Conservation (phyloP, 371 early-diverging fungal species). For the Actinomortierella wolfii region DNA sequence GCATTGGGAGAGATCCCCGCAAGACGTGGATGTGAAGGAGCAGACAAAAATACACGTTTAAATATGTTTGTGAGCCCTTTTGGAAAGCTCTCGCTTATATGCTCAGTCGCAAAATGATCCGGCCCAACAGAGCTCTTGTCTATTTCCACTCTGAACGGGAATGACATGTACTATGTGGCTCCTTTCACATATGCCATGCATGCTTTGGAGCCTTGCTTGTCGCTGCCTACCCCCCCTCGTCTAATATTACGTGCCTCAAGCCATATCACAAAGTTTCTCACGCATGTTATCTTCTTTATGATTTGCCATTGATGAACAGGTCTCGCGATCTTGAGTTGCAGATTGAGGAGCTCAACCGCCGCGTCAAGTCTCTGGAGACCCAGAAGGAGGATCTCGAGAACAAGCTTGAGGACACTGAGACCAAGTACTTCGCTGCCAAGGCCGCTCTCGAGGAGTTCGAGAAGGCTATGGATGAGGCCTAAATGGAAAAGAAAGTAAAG, state of each 20-base stretch:
- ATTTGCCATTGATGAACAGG: too few relatives aligned
- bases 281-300: neutral
- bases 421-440: constrained; percentile 16
- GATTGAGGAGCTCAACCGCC: constrained; percentile 38
- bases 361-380: constrained; percentile 17
- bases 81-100: too few relatives aligned
- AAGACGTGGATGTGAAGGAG: too few relatives aligned
- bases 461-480: constrained; percentile 27
- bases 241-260: constrained; percentile 3
- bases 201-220: too few relatives aligned
- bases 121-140: too few relatives aligned
- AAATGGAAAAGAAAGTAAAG: constrained; percentile 2
- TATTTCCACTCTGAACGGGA: too few relatives aligned
- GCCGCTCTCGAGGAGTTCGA: constrained; percentile 23
- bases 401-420: constrained; percentile 12
- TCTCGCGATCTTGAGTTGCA: constrained; percentile 38
- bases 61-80: too few relatives aligned
- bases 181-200: too few relatives aligned
- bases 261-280: neutral
- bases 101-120: too few relatives aligned
- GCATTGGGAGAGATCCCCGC: too few relatives aligned
- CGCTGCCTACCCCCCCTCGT: neutral
- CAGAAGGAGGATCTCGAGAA: constrained; percentile 22
- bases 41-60: too few relatives aligned
- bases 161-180: too few relatives aligned